Conservation (phyloP, 208 protist species). For the Trypanosoma boissoni region DNA sequence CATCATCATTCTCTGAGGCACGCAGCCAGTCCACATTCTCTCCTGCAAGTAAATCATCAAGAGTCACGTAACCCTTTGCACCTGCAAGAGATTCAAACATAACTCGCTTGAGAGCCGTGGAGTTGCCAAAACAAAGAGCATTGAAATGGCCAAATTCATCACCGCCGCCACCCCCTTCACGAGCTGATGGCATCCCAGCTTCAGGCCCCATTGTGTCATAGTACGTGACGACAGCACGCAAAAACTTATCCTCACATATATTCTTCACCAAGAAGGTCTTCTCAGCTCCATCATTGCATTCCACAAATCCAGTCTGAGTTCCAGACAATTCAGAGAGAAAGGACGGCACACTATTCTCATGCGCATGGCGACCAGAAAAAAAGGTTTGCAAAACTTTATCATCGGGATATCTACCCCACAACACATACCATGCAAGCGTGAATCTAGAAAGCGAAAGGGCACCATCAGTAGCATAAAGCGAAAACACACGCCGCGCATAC, state of each 20-base stretch:
- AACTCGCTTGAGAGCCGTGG: slow-evolving; percentile 3
- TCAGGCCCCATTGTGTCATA: slow-evolving; percentile 20
- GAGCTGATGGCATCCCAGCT: not conserved
- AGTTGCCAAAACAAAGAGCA: no score
- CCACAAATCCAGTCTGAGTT: not conserved
- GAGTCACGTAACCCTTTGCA: slow-evolving; percentile 47
- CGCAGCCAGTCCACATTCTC: slow-evolving; percentile 23
- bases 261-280: not conserved
- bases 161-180: not conserved
- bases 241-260: slow-evolving; percentile 28
- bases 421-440: slow-evolving; percentile 23
- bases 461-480: slow-evolving; percentile 20
- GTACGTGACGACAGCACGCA: slow-evolving; percentile 17
- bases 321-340: not conserved
- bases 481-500: slow-evolving; percentile 46
- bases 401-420: slow-evolving; percentile 22
- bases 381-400: slow-evolving; percentile 6
- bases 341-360: not conserved
- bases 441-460: slow-evolving; percentile 6
- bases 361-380: not conserved
- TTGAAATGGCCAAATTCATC: not conserved
- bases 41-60: slow-evolving; percentile 30
- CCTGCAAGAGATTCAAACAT: slow-evolving; percentile 56
- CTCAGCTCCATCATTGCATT: not conserved
- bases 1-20: not conserved